Evolutionary conservation across 768 basidiomycete species (phyloP), one percentile per base, ranked within the genome.

Genomic region (Porpolomopsis calyptriformis): DNA sequence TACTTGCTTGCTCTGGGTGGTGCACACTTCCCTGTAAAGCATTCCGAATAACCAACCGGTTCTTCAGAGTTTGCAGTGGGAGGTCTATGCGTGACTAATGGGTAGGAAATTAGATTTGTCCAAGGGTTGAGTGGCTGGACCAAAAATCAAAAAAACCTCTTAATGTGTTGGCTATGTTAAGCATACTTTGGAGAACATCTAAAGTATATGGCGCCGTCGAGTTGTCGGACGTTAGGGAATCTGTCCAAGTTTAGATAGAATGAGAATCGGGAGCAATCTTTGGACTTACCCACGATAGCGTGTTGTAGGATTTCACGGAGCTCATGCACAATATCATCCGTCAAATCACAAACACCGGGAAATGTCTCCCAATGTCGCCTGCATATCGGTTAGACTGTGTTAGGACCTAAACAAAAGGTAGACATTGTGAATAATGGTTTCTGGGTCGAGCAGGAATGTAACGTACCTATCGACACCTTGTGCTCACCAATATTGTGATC

Each of bases 401-500:
- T n/a, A n/a, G n/a, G n/a, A n/a, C n/a, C n/a, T n/a, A n/a, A n/a
- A n/a, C n/a, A n/a, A n/a, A n/a, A n/a, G n/a, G n/a, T n/a, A n/a
- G n/a, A n/a, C n/a, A n/a, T n/a, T n/a, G n/a, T n/a, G n/a, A n/a
- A n/a, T n/a, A n/a, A n/a, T n/a, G n/a, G n/a, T n/a, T n/a, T n/a
- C n/a, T n/a, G n/a, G n/a, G n/a, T n/a, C 4, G 18, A 14, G 33
- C 18, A 4, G 4, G 33, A 40, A 12, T 12, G 38, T 3, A 14
- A 11, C 38, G 4, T 14, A 20, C 4, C n/a, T 4, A 12, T 20
- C 23, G 22, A 11, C 18, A 2, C 6, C 23, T 16, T 18, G 8
- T 20, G 14, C 44, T 35, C 18, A 67, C 71, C 71, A 72, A 49
- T 73, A 72, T 37, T 69, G 66, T 1, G 64, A 57, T 44, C 67